Evolutionary conservation across 2,329 filamentous ascomycete genomes (phyloP).

Genomic region (Talaromyces sp.): DNA sequence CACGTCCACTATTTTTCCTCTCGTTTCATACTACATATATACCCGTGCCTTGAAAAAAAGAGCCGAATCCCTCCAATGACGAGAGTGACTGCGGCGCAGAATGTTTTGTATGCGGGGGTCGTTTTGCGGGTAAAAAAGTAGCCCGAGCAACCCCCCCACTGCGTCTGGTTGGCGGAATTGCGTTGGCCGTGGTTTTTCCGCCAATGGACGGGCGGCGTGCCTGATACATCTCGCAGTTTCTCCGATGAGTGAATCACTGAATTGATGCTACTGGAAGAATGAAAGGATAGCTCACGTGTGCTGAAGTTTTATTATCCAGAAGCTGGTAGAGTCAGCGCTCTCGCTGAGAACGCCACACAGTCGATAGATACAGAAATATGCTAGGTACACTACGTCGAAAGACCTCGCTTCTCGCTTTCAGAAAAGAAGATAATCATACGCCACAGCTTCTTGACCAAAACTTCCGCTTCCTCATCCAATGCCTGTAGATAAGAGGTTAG

Average conservation of each 20-base stretch:
- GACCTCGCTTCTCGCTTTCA: conserved; percentile 84
- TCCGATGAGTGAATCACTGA: not conserved
- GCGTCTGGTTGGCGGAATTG: not conserved
- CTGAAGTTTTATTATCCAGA: not conserved
- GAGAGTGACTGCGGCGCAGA: not conserved
- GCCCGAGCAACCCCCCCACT: not conserved
- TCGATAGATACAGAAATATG: not conserved
- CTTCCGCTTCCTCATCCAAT: conserved; percentile 90
- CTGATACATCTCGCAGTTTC: conserved; percentile 1
- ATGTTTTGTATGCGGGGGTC: conserved; percentile 5
- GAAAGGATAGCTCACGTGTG: not conserved
- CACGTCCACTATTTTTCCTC: not conserved
- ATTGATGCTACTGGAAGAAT: not conserved
- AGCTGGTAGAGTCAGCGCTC: not conserved
- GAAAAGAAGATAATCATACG: conserved; percentile 98
- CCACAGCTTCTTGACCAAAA: conserved; percentile 95
- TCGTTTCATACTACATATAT: not conserved
- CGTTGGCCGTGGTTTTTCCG: not conserved
- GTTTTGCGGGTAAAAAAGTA: conserved; percentile 5
- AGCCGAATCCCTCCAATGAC: conserved; percentile 5
- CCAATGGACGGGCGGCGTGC: not conserved
- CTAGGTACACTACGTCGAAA: conserved; percentile 47
- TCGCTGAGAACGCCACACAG: not conserved
- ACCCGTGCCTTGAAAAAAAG: not conserved
- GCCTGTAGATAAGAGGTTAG: conserved; percentile 55